These are phyloP conservation scores for Rozella allomycis DNA, from an alignment of 371 early-diverging fungal genomes.

Conservation along the genomic window DNA sequence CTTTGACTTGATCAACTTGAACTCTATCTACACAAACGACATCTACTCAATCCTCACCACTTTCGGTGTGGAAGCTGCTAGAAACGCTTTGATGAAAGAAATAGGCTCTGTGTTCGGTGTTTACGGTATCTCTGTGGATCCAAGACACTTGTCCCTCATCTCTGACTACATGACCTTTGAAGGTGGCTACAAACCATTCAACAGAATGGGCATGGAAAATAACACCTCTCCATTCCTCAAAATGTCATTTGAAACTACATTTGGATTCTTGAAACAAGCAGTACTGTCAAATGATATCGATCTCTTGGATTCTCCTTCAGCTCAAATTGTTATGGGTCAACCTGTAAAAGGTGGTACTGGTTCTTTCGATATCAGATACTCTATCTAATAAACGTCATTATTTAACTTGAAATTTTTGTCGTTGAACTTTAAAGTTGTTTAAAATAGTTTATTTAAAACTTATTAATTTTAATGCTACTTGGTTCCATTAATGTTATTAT, in stretches of 20 bases:
- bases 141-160: slow-evolving; percentile 86
- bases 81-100: slow-evolving; percentile 85
- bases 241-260: slow-evolving; percentile 93
- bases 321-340: slow-evolving; percentile 81
- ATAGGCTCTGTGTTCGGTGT: slow-evolving; percentile 86
- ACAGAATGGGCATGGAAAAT: slow-evolving; percentile 74
- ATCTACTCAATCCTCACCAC: slow-evolving; percentile 72
- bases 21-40: slow-evolving; percentile 85
- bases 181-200: slow-evolving; percentile 93
- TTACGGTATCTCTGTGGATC: slow-evolving; percentile 91
- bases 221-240: slow-evolving; percentile 83
- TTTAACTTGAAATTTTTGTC: no score
- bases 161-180: slow-evolving; percentile 99
- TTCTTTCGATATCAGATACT: slow-evolving; percentile 78
- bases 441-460: no score
- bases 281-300: slow-evolving; percentile 77
- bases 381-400: not conserved
- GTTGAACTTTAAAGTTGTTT: no score
- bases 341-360: slow-evolving; percentile 87
- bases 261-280: slow-evolving; percentile 75
- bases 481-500: no score
- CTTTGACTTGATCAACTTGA: slow-evolving; percentile 51
- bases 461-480: no score
- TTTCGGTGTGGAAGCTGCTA: slow-evolving; percentile 98
- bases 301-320: slow-evolving; percentile 61